phyloP scores from a whole-genome alignment of 805 yeast species.

The Starmerella kuoi region DNA sequence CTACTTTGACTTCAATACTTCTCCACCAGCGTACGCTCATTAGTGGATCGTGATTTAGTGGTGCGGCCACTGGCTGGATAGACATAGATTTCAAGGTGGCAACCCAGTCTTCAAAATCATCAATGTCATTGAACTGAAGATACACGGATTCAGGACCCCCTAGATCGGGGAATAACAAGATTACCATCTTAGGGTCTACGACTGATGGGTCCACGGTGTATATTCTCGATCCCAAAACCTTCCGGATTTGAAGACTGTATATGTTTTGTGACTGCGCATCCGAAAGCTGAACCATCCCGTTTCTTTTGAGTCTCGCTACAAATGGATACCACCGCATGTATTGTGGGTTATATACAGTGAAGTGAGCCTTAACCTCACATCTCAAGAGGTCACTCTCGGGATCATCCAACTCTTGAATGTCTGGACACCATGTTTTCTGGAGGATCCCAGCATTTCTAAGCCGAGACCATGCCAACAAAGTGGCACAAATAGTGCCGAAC shows the following conservation, averaged over 20 bases:
- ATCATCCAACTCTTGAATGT: constrained; percentile 2
- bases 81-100: constrained; percentile 24
- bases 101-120: constrained; percentile 28
- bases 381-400: constrained; percentile 15
- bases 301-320: constrained; percentile 15
- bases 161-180: constrained; percentile 20
- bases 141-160: constrained; percentile 23
- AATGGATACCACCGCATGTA: constrained; percentile 17
- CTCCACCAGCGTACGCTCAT: constrained; percentile 15
- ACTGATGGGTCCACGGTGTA: constrained; percentile 20
- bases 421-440: constrained; percentile 20
- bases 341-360: constrained; percentile 14
- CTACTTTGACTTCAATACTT: constrained; percentile 7
- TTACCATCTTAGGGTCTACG: constrained; percentile 12
- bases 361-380: constrained; percentile 19
- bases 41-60: constrained; percentile 12
- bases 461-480: constrained; percentile 18
- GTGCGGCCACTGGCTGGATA: constrained; percentile 22
- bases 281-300: constrained; percentile 17
- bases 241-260: constrained; percentile 12
- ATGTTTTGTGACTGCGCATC: constrained; percentile 6
- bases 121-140: constrained; percentile 20
- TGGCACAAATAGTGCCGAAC: constrained; percentile 11
- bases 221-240: constrained; percentile 10
- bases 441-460: constrained; percentile 19